Evolutionary conservation across 352 stramenopile species (phyloP), one percentile per base, ranked within the genome.

Genomic region (Phytophthora constricta): DNA sequence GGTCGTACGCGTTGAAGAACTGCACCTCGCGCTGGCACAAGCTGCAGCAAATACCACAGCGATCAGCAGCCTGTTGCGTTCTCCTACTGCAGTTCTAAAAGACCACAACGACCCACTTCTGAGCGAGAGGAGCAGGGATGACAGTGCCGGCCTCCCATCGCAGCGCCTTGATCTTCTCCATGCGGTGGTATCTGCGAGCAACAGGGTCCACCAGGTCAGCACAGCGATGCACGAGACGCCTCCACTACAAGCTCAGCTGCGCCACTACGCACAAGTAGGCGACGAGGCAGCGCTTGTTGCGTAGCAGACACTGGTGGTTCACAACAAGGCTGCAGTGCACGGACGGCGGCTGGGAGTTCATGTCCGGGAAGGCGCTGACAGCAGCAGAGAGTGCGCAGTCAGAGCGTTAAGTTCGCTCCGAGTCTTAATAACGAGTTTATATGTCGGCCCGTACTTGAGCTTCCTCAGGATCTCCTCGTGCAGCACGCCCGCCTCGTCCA

Each of bases 1-100:
- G 84, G 73, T 98, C 92, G 74, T 98, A 98, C 45, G 78, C 74
- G 69, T 97, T 89, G 70, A 97, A 97, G 65, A 97, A 96, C 62
- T 97, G 87, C 53, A 93, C 76, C 62, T 98, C 92, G 25, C 75
- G 77, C 46, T 87, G 79, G 56, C 85, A 92, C 43, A 98, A 72
- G 43, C 89, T 97, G 66, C 8, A 47, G 39, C 37, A 55, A n/a
- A n/a, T n/a, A n/a, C n/a, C n/a, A 19, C 25, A 45, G 14, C 23
- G 1, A 31, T 45, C 14, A 54, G 10, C 58, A 43, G 14, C n/a
- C 37, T 33, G 22, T 23, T 23, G 22, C 9, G 41, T 2, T n/a
- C n/a, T n/a, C n/a, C 37, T 19, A 23, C 17, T 23, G 19, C 17
- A 58, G n/a, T 17, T 22, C 5, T 39, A 41, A 46, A 33, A 17